Conservation (phyloP, 306 rosid genomes). For the Cucurbita maxima region DNA sequence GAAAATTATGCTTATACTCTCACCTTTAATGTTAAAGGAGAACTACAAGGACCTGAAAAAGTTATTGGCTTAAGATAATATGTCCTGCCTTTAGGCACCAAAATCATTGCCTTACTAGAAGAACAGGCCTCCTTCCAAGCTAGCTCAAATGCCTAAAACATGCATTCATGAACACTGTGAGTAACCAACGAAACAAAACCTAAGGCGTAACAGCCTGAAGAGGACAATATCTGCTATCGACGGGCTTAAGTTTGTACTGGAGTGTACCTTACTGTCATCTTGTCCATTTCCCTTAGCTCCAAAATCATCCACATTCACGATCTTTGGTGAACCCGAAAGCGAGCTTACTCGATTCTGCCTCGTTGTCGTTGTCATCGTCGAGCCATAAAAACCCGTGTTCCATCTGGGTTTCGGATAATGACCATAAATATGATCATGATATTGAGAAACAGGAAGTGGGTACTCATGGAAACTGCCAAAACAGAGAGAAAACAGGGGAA, state of each 20-base stretch:
- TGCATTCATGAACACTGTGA: too few relatives aligned
- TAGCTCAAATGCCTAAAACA: constrained; percentile 41
- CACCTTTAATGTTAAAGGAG: constrained; percentile 33
- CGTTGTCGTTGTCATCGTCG: too few relatives aligned
- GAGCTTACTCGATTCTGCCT: background rate
- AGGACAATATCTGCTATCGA: too few relatives aligned
- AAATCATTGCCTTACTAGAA: constrained; percentile 20
- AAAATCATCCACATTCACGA: constrained; percentile 34
- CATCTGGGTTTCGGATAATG: background rate
- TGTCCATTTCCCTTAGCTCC: constrained; percentile 44
- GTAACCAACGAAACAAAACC: background rate
- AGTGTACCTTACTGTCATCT: constrained; percentile 37
- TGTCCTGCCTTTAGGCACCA: constrained; percentile 28
- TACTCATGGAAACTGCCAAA: background rate
- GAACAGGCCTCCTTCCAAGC: constrained; percentile 62
- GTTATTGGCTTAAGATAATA: constrained; percentile 47
- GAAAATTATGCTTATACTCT: background rate
- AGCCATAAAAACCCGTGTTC: background rate
- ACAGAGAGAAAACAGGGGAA: constrained; percentile 5
- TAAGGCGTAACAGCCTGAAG: too few relatives aligned
- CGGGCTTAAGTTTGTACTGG: background rate
- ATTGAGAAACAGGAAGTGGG: background rate
- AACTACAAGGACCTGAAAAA: constrained; percentile 65
- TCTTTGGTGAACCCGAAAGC: background rate
- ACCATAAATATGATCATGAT: background rate